A percentile compares a stretch with the other conserved stretches of the same genome.
Conservation (phyloP, 345 rosid genomes). For the Luvunga scandens region DNA sequence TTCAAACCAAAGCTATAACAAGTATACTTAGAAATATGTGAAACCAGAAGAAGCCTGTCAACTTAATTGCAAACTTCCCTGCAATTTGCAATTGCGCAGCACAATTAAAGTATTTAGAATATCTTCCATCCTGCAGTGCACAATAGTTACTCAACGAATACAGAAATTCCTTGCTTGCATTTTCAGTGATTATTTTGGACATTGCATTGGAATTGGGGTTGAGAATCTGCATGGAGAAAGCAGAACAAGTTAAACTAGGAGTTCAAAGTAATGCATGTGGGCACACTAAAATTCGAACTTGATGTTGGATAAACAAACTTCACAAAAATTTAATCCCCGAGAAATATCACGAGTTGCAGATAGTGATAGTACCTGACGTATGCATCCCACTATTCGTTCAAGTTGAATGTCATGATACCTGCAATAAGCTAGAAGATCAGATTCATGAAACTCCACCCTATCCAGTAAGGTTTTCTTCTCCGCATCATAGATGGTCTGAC, state of each 20-base stretch:
- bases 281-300: not conserved
- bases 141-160: slow-evolving; percentile 92
- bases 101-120: not conserved
- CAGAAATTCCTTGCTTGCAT: slow-evolving; percentile 91
- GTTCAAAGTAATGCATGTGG: not conserved
- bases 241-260: slow-evolving; percentile 5
- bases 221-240: slow-evolving; percentile 64
- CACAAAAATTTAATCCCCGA: not conserved
- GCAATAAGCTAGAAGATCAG: slow-evolving; percentile 83
- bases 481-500: slow-evolving; percentile 69
- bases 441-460: slow-evolving; percentile 90
- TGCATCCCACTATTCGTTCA: slow-evolving; percentile 96
- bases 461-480: slow-evolving; percentile 93
- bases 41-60: not conserved
- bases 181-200: slow-evolving; percentile 92
- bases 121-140: slow-evolving; percentile 76
- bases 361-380: slow-evolving; percentile 73
- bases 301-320: slow-evolving; percentile 6
- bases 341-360: not conserved
- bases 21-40: not conserved
- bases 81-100: not conserved
- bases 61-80: slow-evolving; percentile 2
- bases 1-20: not conserved
- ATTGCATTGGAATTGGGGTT: slow-evolving; percentile 97
- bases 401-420: slow-evolving; percentile 70